These are phyloP conservation scores for Sporodiniella umbellata DNA, from an alignment of 371 early-diverging fungal genomes.

Conservation along the genomic window DNA sequence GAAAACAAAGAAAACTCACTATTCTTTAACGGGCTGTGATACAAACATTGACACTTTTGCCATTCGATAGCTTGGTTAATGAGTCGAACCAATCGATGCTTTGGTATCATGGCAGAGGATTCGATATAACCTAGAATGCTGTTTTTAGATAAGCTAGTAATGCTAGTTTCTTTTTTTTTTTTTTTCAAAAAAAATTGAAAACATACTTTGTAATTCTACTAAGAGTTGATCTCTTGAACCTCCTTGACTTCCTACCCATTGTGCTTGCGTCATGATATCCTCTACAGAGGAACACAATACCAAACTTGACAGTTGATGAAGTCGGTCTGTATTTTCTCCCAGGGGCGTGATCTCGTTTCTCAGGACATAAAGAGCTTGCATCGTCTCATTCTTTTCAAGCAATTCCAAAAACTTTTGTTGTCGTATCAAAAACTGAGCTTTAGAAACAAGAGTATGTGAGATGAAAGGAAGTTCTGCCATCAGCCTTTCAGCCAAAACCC, in stretches of 20 bases:
- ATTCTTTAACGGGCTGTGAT: constrained; percentile 70
- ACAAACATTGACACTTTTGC: constrained; percentile 78
- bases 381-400: constrained; percentile 57
- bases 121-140: constrained; percentile 67
- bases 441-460: constrained; percentile 9
- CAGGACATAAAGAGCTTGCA: constrained; percentile 67
- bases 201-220: constrained; percentile 66
- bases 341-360: constrained; percentile 75
- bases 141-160: background rate
- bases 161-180: too few species aligned
- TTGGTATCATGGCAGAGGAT: constrained; percentile 85
- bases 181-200: too few species aligned
- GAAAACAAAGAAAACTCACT: constrained; percentile 58
- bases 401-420: constrained; percentile 85
- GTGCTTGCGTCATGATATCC: constrained; percentile 58
- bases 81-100: constrained; percentile 72
- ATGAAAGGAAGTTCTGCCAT: constrained; percentile 34
- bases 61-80: constrained; percentile 76
- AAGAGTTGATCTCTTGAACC: constrained; percentile 67
- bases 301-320: constrained; percentile 62
- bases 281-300: constrained; percentile 65
- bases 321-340: constrained; percentile 51
- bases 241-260: constrained; percentile 80
- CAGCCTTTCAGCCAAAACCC: constrained; percentile 62
- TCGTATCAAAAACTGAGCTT: constrained; percentile 63